Percentiles rank a stretch among this genome's conserved stretches.
Evolutionary conservation across 345 rosid species (phyloP).

Genomic region (Passiflora organensis): DNA sequence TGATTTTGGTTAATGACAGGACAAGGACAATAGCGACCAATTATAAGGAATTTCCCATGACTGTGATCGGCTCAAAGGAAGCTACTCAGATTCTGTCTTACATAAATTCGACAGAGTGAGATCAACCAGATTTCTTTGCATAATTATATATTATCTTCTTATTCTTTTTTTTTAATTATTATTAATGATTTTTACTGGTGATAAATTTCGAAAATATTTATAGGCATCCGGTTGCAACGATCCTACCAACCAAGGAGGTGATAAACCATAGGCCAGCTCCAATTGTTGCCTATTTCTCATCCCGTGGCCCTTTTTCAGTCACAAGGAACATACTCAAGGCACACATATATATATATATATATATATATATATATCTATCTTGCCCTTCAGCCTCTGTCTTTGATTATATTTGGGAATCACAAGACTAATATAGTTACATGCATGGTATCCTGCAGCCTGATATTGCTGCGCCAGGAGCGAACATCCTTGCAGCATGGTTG

Average conservation of each 20-base stretch:
- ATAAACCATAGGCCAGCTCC: slow-evolving; percentile 66
- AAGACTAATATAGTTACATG: neutral
- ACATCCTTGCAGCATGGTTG: slow-evolving; percentile 74
- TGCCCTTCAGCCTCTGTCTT: no score
- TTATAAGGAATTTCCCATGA: slow-evolving; percentile 44
- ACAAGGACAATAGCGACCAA: slow-evolving; percentile 37
- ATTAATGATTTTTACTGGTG: no score
- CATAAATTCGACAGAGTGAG: slow-evolving; percentile 65
- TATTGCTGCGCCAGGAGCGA: slow-evolving; percentile 73
- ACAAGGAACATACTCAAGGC: slow-evolving; percentile 73
- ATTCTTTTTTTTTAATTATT: no score
- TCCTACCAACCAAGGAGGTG: slow-evolving; percentile 45
- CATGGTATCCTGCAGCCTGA: slow-evolving; percentile 56
- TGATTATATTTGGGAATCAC: no score
- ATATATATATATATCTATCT: no score
- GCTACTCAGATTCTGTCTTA: slow-evolving; percentile 44
- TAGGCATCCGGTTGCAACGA: slow-evolving; percentile 69
- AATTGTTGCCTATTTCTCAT: slow-evolving; percentile 55
- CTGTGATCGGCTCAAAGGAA: slow-evolving; percentile 48
- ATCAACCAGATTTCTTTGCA: neutral
- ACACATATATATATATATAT: slow-evolving; percentile 5
- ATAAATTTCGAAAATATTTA: slow-evolving; percentile 3
- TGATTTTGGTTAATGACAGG: slow-evolving; percentile 43
- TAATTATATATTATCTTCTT: no score
- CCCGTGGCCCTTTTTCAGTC: slow-evolving; percentile 64